Evolutionary conservation across 1,284 basidiomycete species (phyloP).

Genomic region (Apiotrichum brassicae): DNA sequence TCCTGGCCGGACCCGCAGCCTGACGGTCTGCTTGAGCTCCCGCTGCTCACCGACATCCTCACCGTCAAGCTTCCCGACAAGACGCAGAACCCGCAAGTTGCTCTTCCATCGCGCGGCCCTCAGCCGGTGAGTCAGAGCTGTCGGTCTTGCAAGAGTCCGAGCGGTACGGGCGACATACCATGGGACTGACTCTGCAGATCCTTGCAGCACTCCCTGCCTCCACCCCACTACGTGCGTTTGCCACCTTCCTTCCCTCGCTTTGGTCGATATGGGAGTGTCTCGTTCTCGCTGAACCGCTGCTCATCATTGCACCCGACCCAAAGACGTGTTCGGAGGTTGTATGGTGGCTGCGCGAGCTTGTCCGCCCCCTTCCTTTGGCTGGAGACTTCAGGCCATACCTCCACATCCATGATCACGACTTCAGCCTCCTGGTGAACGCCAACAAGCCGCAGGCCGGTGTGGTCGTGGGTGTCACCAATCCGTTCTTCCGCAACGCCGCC

Average conservation of each 20-base stretch:
- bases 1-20: conserved; percentile 66
- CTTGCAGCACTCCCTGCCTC: conserved; percentile 69
- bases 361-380: conserved; percentile 81
- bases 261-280: conserved; percentile 94
- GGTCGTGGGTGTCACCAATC: conserved; percentile 88
- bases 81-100: conserved; percentile 62
- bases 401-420: conserved; percentile 89
- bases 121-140: neutral
- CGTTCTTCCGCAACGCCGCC: conserved; percentile 81
- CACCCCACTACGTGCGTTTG: conserved; percentile 65
- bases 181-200: conserved; percentile 52
- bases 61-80: conserved; percentile 64
- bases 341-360: conserved; percentile 83
- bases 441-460: conserved; percentile 77
- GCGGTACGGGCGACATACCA: neutral
- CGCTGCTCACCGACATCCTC: conserved; percentile 70
- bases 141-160: too few relatives aligned
- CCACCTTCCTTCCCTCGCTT: conserved; percentile 67
- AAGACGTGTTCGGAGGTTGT: conserved; percentile 68
- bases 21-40: conserved; percentile 63
- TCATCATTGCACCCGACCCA: conserved; percentile 77
- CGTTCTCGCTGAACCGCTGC: conserved; percentile 76
- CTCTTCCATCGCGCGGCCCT: neutral
- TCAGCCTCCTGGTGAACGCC: conserved; percentile 66
- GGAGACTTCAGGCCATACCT: conserved; percentile 89